Base-by-base conservation (phyloP, 768 basidiomycete genomes). In the Gyrodon lividus region DNA sequence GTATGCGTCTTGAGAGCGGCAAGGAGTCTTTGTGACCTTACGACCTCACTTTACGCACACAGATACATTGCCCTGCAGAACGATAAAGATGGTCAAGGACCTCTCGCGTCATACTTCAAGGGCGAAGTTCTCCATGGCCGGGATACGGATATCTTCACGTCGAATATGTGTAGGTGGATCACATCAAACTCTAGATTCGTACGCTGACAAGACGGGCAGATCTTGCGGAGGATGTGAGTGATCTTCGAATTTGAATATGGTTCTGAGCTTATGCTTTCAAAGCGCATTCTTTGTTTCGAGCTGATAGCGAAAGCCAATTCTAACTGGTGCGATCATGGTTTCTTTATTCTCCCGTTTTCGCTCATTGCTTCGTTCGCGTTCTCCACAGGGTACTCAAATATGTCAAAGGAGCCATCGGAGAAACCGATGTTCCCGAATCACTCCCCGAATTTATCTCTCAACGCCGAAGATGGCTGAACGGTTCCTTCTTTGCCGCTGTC, bases 71-170 rank as follows among this genome's bases (percentile, higher is more conserved):
- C 93, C 0, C 66, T 98, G 51, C 88, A 90, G 67, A 97, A 98
- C 59, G 81, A 94, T 61, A 80, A 81, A 56, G 71, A 75, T 17
- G 95, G 94, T 0, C 74, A 80, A 20, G 96, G 96, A 0, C 96
- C 96, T 5, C 72, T 98, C 4, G 89, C 92, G 13, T 94, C 95
- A 14, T 99, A 99, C 68, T 99, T 99, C 77, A 90, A 98, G 66
- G 97, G 97, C 8, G 97, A 99, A 66, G 78, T 87, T 19, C 69
- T 92, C 22, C 85, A 88, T 58, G 91, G 89, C 9, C 80, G 83
- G 24, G 88, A 91, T 63, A 89, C 91, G 0, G 92, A 94, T 63
- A 92, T 96, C 40, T 94, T 94, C 69, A 95, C 92, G 5, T 93
- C 93, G 7, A 97, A 97, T 62, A 96, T 96, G 93, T 98, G 89